These are phyloP conservation scores for Beauveria pseudobassiana DNA, from an alignment of 2,329 filamentous ascomycete species.

Conservation along the genomic window DNA sequence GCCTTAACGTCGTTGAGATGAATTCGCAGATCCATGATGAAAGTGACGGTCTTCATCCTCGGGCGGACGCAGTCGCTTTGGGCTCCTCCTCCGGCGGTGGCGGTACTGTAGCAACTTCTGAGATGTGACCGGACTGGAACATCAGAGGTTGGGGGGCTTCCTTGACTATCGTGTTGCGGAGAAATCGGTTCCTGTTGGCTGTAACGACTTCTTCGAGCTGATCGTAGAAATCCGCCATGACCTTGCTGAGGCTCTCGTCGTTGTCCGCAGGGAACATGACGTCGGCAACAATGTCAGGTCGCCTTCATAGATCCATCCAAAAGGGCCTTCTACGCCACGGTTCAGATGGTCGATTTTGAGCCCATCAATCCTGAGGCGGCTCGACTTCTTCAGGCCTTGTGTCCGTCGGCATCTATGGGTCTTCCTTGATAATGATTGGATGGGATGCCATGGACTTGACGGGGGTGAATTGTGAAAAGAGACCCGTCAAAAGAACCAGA, in stretches of 20 bases:
- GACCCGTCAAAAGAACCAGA: conserved; percentile 93
- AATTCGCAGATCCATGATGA: conserved; percentile 86
- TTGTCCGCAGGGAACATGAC: conserved; percentile 87
- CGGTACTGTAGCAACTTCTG: conserved; percentile 20
- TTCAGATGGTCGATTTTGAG: conserved; percentile 95
- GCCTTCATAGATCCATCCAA: conserved; percentile 96
- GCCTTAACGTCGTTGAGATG: conserved; percentile 93
- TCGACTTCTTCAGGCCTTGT: conserved; percentile 88
- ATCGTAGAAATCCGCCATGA: conserved; percentile 96
- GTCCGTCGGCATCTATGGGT: conserved; percentile 50
- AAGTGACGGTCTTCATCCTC: conserved; percentile 62
- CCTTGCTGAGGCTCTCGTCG: conserved; percentile 83
- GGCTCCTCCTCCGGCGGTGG: neutral
- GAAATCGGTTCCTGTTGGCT: conserved; percentile 59
- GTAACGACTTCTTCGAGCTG: conserved; percentile 88
- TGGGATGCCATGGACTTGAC: conserved; percentile 76
- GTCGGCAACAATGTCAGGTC: conserved; percentile 93
- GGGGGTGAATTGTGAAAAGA: conserved; percentile 91
- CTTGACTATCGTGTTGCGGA: conserved; percentile 39
- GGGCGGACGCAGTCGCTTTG: neutral
- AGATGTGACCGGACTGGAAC: conserved; percentile 26
- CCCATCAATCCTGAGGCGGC: conserved; percentile 82
- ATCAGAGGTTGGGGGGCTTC: conserved; percentile 20
- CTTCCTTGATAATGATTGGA: conserved; percentile 50
- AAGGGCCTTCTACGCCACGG: conserved; percentile 82